A percentile compares a stretch with the other conserved stretches of the same genome.
Conservation (phyloP, 306 rosid species). For the Rosa multiflora region DNA sequence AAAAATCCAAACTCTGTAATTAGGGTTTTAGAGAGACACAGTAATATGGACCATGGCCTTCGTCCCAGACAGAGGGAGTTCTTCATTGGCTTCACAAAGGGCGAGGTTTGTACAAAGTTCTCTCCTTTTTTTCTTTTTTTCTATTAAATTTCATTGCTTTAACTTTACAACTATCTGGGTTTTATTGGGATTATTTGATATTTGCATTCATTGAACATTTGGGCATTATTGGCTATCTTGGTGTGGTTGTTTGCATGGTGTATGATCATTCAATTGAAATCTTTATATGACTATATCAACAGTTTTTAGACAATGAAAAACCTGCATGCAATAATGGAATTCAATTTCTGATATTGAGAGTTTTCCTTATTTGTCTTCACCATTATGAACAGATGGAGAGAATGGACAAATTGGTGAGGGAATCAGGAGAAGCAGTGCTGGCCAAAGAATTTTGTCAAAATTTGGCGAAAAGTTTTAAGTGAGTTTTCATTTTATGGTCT, state of each 20-base stretch:
- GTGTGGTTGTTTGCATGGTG: not conserved
- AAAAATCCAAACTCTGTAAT: not conserved
- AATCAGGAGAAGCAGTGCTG: constrained; percentile 43
- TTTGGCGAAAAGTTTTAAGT: constrained; percentile 63
- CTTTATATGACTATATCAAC: not conserved
- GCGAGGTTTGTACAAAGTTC: constrained; percentile 51
- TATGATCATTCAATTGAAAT: not conserved
- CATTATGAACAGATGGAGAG: constrained; percentile 56
- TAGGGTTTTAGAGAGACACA: constrained; percentile 16
- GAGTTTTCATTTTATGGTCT: constrained; percentile 31
- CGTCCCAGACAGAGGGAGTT: constrained; percentile 69
- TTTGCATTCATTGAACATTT: not conserved
- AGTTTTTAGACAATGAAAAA: not conserved
- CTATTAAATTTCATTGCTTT: not conserved
- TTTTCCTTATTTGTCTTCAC: not conserved
- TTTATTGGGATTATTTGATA: not conserved
- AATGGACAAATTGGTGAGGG: constrained; percentile 62
- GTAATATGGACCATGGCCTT: constrained; percentile 66
- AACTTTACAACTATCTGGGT: not conserved
- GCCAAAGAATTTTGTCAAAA: constrained; percentile 52
- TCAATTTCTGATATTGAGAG: not conserved
- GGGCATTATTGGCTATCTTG: too few species aligned
- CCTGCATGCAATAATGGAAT: not conserved
- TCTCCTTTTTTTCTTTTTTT: not conserved
- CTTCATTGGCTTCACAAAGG: constrained; percentile 73